Evolutionary conservation across 805 yeast species (phyloP).

Genomic region (Ogataea wickerhamii): DNA sequence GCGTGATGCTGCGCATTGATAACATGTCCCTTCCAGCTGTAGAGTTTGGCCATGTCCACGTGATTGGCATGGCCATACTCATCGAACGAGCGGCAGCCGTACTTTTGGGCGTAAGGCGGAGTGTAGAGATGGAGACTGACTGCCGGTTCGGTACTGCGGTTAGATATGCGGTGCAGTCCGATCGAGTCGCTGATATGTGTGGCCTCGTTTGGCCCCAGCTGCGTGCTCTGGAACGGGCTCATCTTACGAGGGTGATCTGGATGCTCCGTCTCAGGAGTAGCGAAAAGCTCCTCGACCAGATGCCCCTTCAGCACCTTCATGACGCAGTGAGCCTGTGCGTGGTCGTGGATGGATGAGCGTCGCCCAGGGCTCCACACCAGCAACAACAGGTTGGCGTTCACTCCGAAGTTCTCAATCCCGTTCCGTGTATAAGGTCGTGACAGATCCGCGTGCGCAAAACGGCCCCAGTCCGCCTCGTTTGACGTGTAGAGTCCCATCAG

Average conservation of each 20-base stretch:
- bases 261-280: constrained; percentile 36
- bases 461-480: constrained; percentile 51
- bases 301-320: constrained; percentile 65
- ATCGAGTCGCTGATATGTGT: constrained; percentile 63
- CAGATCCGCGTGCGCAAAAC: constrained; percentile 52
- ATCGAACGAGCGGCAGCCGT: constrained; percentile 52
- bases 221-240: constrained; percentile 26
- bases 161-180: constrained; percentile 63
- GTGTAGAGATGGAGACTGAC: constrained; percentile 71
- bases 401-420: constrained; percentile 71
- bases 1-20: constrained; percentile 16
- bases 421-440: constrained; percentile 57
- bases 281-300: constrained; percentile 54
- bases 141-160: constrained; percentile 44
- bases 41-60: constrained; percentile 56
- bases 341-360: constrained; percentile 67
- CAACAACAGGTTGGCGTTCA: constrained; percentile 62
- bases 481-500: constrained; percentile 48
- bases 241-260: constrained; percentile 15
- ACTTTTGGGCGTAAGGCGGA: constrained; percentile 68
- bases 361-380: constrained; percentile 70
- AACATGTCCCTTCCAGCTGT: constrained; percentile 54
- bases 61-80: constrained; percentile 47
- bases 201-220: constrained; percentile 40
- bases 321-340: constrained; percentile 72